Evolutionary conservation across 2,329 filamentous ascomycete genomes (phyloP).

Genomic region (Botrytis deweyae): DNA sequence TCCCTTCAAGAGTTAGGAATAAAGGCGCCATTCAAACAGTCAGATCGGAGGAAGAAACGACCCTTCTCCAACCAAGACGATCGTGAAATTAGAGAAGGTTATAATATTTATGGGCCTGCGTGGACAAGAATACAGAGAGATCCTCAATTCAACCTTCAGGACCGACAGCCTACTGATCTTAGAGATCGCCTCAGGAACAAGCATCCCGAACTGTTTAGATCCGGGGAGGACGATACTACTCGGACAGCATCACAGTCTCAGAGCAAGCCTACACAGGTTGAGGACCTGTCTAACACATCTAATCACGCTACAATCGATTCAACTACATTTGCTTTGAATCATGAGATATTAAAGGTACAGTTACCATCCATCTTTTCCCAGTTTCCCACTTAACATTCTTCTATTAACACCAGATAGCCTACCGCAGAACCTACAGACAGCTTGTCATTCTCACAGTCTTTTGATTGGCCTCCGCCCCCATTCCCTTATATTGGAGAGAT

Average conservation of each 20-base stretch:
- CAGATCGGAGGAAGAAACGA: constrained; percentile 57
- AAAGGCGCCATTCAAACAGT: constrained; percentile 61
- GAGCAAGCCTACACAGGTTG: not conserved
- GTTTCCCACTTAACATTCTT: constrained; percentile 26
- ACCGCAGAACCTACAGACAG: constrained; percentile 38
- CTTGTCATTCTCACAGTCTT: constrained; percentile 41
- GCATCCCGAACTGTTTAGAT: constrained; percentile 55
- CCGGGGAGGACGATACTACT: not conserved
- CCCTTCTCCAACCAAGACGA: constrained; percentile 65
- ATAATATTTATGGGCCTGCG: constrained; percentile 58
- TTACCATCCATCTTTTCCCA: constrained; percentile 21
- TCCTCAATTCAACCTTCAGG: constrained; percentile 55
- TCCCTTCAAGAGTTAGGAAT: constrained; percentile 60
- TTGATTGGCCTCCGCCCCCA: constrained; percentile 48
- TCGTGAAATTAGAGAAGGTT: constrained; percentile 58
- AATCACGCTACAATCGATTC: constrained; percentile 13
- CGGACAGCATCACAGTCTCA: not conserved
- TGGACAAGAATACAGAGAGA: constrained; percentile 68
- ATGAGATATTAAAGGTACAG: constrained; percentile 36
- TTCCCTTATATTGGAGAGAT: constrained; percentile 53
- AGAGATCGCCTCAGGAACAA: constrained; percentile 64
- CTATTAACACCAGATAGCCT: constrained; percentile 27
- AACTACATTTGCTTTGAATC: constrained; percentile 25
- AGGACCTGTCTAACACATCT: not conserved
- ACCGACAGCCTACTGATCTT: constrained; percentile 60